A percentile compares a stretch with the other conserved stretches of the same genome.
phyloP scores from a whole-genome alignment of 768 basidiomycete species.

The Suillus placidus region DNA sequence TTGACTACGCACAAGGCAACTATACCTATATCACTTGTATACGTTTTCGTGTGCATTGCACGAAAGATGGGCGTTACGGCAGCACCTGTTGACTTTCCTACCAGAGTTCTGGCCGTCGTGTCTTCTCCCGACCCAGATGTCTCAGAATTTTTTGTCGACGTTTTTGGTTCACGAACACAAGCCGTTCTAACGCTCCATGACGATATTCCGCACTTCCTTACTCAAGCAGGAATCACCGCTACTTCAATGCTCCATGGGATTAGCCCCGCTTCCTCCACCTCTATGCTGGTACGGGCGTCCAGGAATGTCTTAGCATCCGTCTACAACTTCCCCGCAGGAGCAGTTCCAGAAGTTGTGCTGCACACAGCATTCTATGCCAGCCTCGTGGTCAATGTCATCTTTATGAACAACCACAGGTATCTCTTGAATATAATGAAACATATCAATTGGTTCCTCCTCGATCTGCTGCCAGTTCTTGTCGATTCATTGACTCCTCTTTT shows the following conservation, averaged over 20 bases:
- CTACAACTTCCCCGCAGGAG: conserved; percentile 24
- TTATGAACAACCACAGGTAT: conserved; percentile 36
- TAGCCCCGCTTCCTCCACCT: conserved; percentile 32
- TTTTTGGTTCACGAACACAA: conserved; percentile 43
- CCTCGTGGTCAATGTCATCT: conserved; percentile 42
- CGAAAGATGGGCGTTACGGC: conserved; percentile 54
- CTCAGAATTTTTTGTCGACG: conserved; percentile 48
- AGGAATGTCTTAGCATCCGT: conserved; percentile 42
- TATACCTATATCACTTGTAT: conserved; percentile 62
- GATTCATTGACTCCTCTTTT: conserved; percentile 41
- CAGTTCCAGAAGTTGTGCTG: conserved; percentile 34
- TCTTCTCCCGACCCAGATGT: conserved; percentile 37
- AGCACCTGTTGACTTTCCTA: conserved; percentile 58
- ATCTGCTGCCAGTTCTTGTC: conserved; percentile 44
- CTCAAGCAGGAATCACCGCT: conserved; percentile 28
- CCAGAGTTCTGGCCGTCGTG: conserved; percentile 56
- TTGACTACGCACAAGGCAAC: conserved; percentile 50
- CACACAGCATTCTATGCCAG: conserved; percentile 39
- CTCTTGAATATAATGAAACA: conserved; percentile 36
- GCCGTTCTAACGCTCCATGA: conserved; percentile 38
- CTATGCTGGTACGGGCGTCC: conserved; percentile 45
- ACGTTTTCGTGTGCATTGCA: conserved; percentile 57
- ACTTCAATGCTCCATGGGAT: conserved; percentile 23
- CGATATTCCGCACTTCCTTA: conserved; percentile 38
- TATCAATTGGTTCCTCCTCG: conserved; percentile 42